phyloP scores from a whole-genome alignment of 257 asterid genomes.

The Solanum ossicruentum region DNA sequence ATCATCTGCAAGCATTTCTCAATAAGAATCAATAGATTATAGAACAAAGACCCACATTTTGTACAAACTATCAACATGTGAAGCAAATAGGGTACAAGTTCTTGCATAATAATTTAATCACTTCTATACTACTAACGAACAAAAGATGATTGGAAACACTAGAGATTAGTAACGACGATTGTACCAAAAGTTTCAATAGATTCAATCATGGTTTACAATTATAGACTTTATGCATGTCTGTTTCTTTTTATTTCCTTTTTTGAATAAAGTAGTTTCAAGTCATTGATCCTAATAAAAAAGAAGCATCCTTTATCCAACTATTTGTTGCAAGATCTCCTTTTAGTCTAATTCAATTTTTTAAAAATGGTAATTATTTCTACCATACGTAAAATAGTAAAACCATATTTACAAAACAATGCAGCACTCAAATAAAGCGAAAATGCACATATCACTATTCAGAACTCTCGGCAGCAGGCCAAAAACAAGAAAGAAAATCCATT shows the following conservation, averaged over 20 bases:
- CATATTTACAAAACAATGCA: too few species aligned
- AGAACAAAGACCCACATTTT: not conserved
- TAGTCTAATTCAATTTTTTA: not conserved
- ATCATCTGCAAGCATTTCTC: slow-evolving; percentile 47
- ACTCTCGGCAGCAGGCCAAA: too few species aligned
- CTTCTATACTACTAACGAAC: not conserved
- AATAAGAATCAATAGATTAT: not conserved
- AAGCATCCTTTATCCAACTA: not conserved
- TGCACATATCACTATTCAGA: too few species aligned
- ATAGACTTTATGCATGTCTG: not conserved
- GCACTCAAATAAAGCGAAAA: too few species aligned
- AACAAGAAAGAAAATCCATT: too few species aligned
- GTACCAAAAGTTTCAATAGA: not conserved
- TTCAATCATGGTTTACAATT: not conserved
- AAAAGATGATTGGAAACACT: not conserved
- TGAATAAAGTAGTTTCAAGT: not conserved
- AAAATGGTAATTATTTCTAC: too few species aligned
- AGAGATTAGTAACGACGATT: not conserved
- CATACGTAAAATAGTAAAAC: too few species aligned
- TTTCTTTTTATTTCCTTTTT: not conserved
- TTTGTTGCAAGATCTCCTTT: not conserved
- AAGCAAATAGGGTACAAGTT: not conserved
- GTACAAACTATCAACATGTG: not conserved
- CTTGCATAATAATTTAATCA: not conserved
- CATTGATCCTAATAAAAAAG: not conserved